Base-by-base conservation (phyloP, 1,139 yeast genomes). In the Pichia sp. region DNA sequence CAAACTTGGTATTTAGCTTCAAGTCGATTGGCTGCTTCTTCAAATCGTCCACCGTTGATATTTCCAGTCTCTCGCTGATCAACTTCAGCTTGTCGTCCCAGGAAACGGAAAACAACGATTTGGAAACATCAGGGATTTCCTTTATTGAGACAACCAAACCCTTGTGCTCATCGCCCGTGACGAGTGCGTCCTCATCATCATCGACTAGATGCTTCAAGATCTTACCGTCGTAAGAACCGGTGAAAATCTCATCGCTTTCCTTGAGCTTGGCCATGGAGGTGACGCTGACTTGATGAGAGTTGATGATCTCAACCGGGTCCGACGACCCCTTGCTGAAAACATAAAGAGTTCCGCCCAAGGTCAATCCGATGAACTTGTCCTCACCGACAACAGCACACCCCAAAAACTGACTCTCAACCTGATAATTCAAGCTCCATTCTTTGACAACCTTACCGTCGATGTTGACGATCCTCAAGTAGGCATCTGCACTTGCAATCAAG, bases 201-300 rank as follows among this genome's bases (percentile, higher is more conserved):
- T 12, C 31, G 16, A 42, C 29, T 4, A 16, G 2, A 95, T 96
- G 88, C 57, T 76, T 69, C 55, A 79, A 72, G n/a, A 89, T 70
- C 51, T 79, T 73, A 20, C 98, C 97, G 68, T 92, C 97, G 54
- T 88, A 83, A 16, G 93, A 84, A n/a, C 97, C 97, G 5, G 95
- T 80, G 60, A 71, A 73, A 1, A 63, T 57, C 1, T 57, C 61
- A 0, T 65, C 63, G 31, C 31, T 27, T 2, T 64, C 68, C 1
- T 69, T 65, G 12, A 64, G 61, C 5, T 75, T 65, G 1, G 80
- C 69, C 43, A 84, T 66, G 0, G 87, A 75, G 1, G 97, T 88
- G 55, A 93, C 79, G 20, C 91, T 78, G 63, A 83, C 83, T 69
- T 91, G 97, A 65, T 93, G 98, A 20, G 98, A 97, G 53, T 73